These are phyloP conservation scores for Fusarium luffae DNA, from an alignment of 2,329 filamentous ascomycete genomes.

Conservation along the genomic window DNA sequence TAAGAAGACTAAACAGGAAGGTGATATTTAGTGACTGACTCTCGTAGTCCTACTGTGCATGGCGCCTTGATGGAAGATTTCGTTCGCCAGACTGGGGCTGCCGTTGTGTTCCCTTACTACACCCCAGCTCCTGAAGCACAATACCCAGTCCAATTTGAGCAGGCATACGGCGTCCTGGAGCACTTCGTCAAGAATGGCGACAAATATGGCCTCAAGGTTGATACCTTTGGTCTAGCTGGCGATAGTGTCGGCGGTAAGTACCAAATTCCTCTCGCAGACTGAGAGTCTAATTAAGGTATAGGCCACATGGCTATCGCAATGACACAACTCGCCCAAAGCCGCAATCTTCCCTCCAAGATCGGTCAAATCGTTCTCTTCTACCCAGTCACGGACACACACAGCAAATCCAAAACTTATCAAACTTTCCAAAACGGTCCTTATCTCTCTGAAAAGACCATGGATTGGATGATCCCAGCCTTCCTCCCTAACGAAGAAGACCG, in stretches of 20 bases:
- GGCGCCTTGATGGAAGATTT: slow-evolving; percentile 30
- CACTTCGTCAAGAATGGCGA: slow-evolving; percentile 14
- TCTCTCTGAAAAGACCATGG: slow-evolving; percentile 29
- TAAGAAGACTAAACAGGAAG: not conserved
- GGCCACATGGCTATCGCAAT: slow-evolving; percentile 33
- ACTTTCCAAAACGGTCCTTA: slow-evolving; percentile 26
- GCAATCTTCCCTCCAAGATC: slow-evolving; percentile 4
- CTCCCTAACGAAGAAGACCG: slow-evolving; percentile 5
- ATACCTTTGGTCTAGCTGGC: slow-evolving; percentile 13
- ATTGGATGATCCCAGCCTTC: slow-evolving; percentile 31
- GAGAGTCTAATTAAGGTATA: not conserved
- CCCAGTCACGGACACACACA: slow-evolving; percentile 25
- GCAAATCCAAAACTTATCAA: slow-evolving; percentile 20
- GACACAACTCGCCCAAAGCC: slow-evolving; percentile 11
- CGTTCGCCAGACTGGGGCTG: slow-evolving; percentile 22
- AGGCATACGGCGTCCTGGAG: slow-evolving; percentile 11
- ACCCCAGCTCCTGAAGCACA: slow-evolving; percentile 29
- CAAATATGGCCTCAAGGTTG: slow-evolving; percentile 7
- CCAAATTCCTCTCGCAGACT: fast-evolving
- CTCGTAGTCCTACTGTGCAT: not conserved
- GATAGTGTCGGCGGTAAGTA: slow-evolving; percentile 25
- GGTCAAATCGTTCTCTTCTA: slow-evolving; percentile 17
- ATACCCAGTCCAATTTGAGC: slow-evolving; percentile 28
- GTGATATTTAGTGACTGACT: not conserved
- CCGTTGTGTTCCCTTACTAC: slow-evolving; percentile 25